These are phyloP conservation scores for Lactuca sativa DNA, from an alignment of 129 eudicot species.

Conservation along the genomic window DNA sequence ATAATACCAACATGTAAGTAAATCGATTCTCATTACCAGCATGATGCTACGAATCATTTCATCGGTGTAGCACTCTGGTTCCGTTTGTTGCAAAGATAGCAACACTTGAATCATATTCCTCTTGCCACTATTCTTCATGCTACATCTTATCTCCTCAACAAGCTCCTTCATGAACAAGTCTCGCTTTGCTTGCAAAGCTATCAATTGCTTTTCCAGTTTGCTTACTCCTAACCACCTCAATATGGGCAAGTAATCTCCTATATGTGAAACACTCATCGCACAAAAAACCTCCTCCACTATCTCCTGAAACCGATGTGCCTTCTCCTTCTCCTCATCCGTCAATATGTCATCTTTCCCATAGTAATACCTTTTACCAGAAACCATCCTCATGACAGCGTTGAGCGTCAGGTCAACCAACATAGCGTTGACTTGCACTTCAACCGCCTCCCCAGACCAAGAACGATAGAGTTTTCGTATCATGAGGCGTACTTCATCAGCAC, in stretches of 20 bases:
- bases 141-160: slow-evolving; percentile 37
- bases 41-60: slow-evolving; percentile 43
- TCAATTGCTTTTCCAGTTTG: slow-evolving; percentile 22
- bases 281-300: slow-evolving; percentile 31
- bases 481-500: slow-evolving; percentile 31
- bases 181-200: slow-evolving; percentile 25
- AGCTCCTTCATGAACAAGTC: slow-evolving; percentile 43
- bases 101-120: slow-evolving; percentile 45
- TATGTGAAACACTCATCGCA: slow-evolving; percentile 10
- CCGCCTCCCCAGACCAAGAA: background rate
- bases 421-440: slow-evolving; percentile 40
- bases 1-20: too few species aligned
- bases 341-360: slow-evolving; percentile 42
- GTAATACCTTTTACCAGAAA: slow-evolving; percentile 51
- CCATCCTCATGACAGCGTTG: slow-evolving; percentile 62
- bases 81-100: slow-evolving; percentile 36
- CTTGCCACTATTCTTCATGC: background rate
- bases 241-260: slow-evolving; percentile 47
- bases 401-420: slow-evolving; percentile 43
- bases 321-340: slow-evolving; percentile 22
- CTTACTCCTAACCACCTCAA: slow-evolving; percentile 36
- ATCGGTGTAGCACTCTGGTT: slow-evolving; percentile 56
- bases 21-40: slow-evolving; percentile 33
- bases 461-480: slow-evolving; percentile 24
- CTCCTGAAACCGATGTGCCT: slow-evolving; percentile 42